Base-by-base conservation (phyloP, 2,329 filamentous ascomycete species). In the Aaosphaeria arxii region DNA sequence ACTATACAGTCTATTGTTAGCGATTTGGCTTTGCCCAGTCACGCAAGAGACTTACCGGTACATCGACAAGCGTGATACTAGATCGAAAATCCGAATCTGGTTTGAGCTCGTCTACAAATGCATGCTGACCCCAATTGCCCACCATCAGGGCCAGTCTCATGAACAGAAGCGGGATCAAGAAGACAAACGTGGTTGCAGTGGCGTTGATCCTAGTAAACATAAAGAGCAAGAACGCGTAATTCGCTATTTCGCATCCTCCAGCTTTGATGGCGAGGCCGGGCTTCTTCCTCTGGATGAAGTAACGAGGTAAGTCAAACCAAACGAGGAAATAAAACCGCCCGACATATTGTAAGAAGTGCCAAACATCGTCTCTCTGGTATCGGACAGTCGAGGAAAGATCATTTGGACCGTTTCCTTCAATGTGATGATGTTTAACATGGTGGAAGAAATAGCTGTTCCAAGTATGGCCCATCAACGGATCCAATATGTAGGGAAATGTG, bases 361-460 rank as follows among this genome's bases (percentile, higher is more conserved):
- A 71, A 1, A 83, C 51, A 46, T 81, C 79, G 64, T 92, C 88
- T 5, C 88, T 80, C 64, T 91, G 86, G 66, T 88, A 91, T 11
- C 85, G 79, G 35, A 92, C 79, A 0, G 88, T 92, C 0, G 86
- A 87, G 1, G 85, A 89, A 0, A 91, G 76, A 61, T 92, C 88
- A 42, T 85, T 79, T 0, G 87, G 87, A 0, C 88, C 88, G 59
- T 92, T 92, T 52, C 83, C 86, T 70, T 91, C 88, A 47, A 91
- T 84, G 56, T 92, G 88, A 63, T 92, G 88, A 62, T 91, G 87
- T 74, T 92, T 92, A 63, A 91, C 87, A 61, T 92, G 88, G 63
- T 92, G 88, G 63, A 90, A 91, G 66, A 81, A 92, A 71, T 92
- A 92, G 2, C 85, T 86, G 71, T 92, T 89, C 87, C 87, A 91